phyloP scores from a whole-genome alignment of 164 flowering plant species.

The Buxus sempervirens region DNA sequence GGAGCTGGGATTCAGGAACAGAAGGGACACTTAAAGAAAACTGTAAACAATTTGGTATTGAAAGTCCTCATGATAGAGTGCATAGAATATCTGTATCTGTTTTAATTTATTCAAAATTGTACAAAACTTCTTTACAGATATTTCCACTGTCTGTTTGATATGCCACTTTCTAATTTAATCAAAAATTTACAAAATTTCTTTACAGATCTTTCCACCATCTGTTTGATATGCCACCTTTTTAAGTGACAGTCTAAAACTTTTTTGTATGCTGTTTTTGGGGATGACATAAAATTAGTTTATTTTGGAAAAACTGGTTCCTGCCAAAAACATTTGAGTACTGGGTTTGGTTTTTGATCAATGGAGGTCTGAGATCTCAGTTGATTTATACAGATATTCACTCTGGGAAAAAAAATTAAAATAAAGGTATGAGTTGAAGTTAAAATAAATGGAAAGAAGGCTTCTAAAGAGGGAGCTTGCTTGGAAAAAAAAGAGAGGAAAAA shows the following conservation, averaged over 20 bases:
- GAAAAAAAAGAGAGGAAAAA: no score
- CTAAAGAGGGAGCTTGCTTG: no score
- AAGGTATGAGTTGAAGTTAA: neutral
- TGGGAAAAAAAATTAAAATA: neutral
- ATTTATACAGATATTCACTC: neutral
- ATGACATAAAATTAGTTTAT: neutral
- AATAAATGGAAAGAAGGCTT: no score
- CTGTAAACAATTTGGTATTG: constrained; percentile 29
- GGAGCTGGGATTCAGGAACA: constrained; percentile 40
- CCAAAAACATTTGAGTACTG: neutral
- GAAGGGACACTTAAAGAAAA: constrained; percentile 37
- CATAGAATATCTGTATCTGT: neutral
- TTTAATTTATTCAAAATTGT: no score
- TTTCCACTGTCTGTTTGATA: neutral
- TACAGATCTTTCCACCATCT: neutral
- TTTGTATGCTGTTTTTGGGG: neutral
- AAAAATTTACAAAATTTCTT: no score
- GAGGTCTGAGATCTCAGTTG: neutral
- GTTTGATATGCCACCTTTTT: neutral
- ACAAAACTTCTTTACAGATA: no score
- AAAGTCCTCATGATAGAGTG: neutral
- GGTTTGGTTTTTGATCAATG: neutral
- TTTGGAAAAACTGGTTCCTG: neutral
- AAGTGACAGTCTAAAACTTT: neutral
- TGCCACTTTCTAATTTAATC: neutral